These are phyloP conservation scores for Coniferiporia sulphurascens DNA, from an alignment of 1,284 basidiomycete species.

Conservation along the genomic window DNA sequence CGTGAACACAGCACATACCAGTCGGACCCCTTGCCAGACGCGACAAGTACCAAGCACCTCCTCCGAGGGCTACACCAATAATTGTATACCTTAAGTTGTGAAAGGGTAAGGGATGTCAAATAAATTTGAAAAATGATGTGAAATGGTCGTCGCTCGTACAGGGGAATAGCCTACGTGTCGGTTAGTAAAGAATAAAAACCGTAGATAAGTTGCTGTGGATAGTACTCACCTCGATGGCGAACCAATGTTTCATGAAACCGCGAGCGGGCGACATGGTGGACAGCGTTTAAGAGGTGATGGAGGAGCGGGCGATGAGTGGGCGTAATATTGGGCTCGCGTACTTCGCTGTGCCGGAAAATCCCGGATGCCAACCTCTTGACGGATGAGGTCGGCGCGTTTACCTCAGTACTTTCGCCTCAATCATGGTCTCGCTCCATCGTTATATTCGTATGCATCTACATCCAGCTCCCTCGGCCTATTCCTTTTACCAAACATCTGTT, in stretches of 20 bases:
- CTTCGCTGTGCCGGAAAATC: slow-evolving; percentile 4
- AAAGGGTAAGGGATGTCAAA: slow-evolving; percentile 5
- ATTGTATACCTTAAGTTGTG: slow-evolving; percentile 56
- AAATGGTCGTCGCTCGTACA: slow-evolving; percentile 43
- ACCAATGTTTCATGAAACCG: slow-evolving; percentile 69
- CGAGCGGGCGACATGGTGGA: slow-evolving; percentile 8
- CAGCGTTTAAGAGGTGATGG: not conserved
- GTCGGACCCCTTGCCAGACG: slow-evolving; percentile 68
- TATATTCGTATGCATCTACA: slow-evolving; percentile 47
- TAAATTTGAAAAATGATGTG: slow-evolving; percentile 11
- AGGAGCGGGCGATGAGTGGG: not conserved
- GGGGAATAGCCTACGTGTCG: slow-evolving; percentile 60
- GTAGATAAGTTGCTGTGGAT: not conserved
- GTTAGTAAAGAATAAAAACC: not conserved
- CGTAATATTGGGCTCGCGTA: no score
- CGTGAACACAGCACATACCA: slow-evolving; percentile 41
- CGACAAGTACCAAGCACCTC: slow-evolving; percentile 66
- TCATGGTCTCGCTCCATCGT: slow-evolving; percentile 70
- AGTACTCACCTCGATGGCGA: slow-evolving; percentile 66
- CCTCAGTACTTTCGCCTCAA: not conserved
- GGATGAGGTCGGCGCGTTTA: not conserved
- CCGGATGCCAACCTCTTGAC: not conserved
- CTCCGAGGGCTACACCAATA: slow-evolving; percentile 58
- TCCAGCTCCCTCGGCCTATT: slow-evolving; percentile 28
- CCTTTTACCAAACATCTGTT: not conserved